Base-by-base conservation (phyloP, 2,329 filamentous ascomycete species). In the Zymoseptoria crescenta region DNA sequence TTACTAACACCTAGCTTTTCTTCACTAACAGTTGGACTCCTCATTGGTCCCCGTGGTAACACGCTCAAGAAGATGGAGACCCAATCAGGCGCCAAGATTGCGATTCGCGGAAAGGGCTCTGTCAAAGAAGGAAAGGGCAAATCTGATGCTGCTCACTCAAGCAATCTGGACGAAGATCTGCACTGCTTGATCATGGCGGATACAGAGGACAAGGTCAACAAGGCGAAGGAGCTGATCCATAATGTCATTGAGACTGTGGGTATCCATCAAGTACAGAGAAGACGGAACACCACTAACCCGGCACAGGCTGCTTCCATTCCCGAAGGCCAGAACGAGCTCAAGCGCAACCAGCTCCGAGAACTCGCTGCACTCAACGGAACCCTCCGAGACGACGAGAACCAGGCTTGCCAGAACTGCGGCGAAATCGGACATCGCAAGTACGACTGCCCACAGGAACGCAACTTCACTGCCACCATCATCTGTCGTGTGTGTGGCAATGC, bases 121-220 rank as follows among this genome's bases (percentile, higher is more conserved):
- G 94, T 99, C 75, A 99, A 99, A 79, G 94, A 99, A 84, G 94
- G 94, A 81, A 99, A 99, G 77, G 94, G 94, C 68, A 91, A 94
- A 68, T 97, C 94, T 80, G 94, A 99, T 76, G 94, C 94, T 70
- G 94, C 94, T 79, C 94, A 99, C 78, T 91, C 93, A 76, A 97
- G 94, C 83, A 99, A 99, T 82, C 94, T 99, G 83, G 94, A 99
- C 81, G 94, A 99, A 79, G 94, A 99, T 75, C 83, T 99, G 59
- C 94, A 99, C 78, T 99, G 94, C 77, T 81, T 99, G 74, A 97
- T 99, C 79, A 99, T 99, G 94, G 94, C 94, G 72, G 94, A 99
- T 73, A 97, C 93, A 45, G 95, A 99, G 79, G 94, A 99, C 64
- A 99, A 99, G 80, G 92, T 99, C 74, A 96, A 96, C 81, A 99